These are phyloP conservation scores for Colletotrichum noveboracense DNA, from an alignment of 2,329 filamentous ascomycete genomes.

Conservation along the genomic window DNA sequence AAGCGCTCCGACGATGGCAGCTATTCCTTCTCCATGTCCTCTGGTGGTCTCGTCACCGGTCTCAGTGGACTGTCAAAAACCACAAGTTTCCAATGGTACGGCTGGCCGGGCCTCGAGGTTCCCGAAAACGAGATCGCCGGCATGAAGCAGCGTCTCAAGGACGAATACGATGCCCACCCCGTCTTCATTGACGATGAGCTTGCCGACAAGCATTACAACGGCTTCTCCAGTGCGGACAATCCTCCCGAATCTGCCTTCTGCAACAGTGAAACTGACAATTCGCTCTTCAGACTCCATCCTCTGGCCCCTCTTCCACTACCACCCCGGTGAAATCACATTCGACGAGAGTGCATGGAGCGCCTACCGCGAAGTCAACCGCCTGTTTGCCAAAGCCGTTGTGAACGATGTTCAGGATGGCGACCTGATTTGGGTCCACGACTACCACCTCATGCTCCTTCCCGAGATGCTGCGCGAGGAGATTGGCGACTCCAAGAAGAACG, in stretches of 20 bases:
- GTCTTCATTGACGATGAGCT: conserved; percentile 94
- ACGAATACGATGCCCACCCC: conserved; percentile 88
- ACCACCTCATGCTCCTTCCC: conserved; percentile 96
- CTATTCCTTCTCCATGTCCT: conserved; percentile 96
- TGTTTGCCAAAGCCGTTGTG: conserved; percentile 88
- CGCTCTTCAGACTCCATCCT: conserved; percentile 80
- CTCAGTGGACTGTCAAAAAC: conserved; percentile 90
- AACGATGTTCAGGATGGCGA: conserved; percentile 92
- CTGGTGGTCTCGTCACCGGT: conserved; percentile 92
- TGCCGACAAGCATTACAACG: conserved; percentile 95
- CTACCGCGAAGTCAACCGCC: conserved; percentile 89
- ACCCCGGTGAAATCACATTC: conserved; percentile 97
- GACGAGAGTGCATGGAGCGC: conserved; percentile 94
- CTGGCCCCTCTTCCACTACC: conserved; percentile 98
- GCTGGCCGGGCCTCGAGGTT: conserved; percentile 93
- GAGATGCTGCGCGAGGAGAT: conserved; percentile 94
- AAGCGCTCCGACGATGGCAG: conserved; percentile 90
- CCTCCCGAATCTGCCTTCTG: not conserved
- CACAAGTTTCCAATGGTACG: conserved; percentile 97
- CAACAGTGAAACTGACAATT: not conserved
- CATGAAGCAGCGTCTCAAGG: conserved; percentile 79
- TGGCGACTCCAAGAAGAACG: conserved; percentile 79
- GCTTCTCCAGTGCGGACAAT: conserved; percentile 81
- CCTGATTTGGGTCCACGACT: conserved; percentile 97
- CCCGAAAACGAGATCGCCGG: conserved; percentile 80